Base-by-base conservation (phyloP, 176 grass and related monocot species). In the Oryza longistaminata region DNA sequence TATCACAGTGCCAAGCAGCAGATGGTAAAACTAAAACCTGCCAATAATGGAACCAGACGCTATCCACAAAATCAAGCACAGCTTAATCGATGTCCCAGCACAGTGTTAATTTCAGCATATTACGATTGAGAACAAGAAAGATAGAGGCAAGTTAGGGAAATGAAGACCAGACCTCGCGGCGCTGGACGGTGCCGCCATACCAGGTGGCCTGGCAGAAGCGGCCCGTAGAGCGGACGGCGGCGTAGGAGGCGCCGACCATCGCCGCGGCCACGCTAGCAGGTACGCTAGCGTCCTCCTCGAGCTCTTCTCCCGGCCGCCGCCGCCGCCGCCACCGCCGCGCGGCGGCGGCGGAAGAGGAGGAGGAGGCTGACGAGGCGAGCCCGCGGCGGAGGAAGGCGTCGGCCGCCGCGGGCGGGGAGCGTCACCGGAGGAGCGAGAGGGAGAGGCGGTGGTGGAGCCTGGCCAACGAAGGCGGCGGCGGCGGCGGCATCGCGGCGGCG, bases 171-270 rank as follows among this genome's bases (percentile, higher is more conserved):
- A 94, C 96, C 91, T 99, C 93, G 46, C 88, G 88, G 82, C 86
- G 90, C 35, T 92, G 91, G 16, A 80, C 40, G 58, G 93, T 96
- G 78, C 93, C 96, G 27, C 86, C 90, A 35, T 91, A 94, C 11
- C 96, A 90, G 1, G 96, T 99, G 17, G 86, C 90, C 75, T 99
- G 96, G 78, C 96, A 99, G 76, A 99, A 96, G 19, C 93, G 93
- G 14, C n/a, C 86, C 91, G 81, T 92, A 99, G 6, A 99, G 71
- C 22, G 93, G 24, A 99, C 96, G 29, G 96, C 90, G 0, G 96
- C 93, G 75, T 99, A 99, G 50, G 96, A 92, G 33, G 96, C 96
- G 68, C 96, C 96, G 43, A 99, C 96, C 96, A 99, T 99, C 12
- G 91, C 90, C 31, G 44, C 86, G 6, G 77, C 91, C 25, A 99